Conservation (phyloP, 2,329 filamentous ascomycete species). For the Akanthomyces uredinophilus region DNA sequence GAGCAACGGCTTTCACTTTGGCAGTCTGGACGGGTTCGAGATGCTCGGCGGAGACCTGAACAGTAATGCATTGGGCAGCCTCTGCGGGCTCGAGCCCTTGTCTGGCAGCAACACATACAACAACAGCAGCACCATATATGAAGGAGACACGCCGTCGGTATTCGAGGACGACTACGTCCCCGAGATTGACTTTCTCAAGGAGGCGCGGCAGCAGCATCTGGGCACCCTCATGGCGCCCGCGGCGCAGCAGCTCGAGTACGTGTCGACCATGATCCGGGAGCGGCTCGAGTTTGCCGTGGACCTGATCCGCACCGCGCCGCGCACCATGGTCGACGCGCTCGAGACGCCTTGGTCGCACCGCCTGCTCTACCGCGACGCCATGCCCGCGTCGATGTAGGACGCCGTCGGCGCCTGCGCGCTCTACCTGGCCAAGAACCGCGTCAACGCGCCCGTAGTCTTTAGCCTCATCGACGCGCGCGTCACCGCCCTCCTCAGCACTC, state of each 20-base stretch:
- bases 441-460: slow-evolving; percentile 44
- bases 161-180: background rate
- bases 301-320: slow-evolving; percentile 44
- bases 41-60: slow-evolving; percentile 18
- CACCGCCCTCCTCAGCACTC: slow-evolving; percentile 35
- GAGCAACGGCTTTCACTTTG: slow-evolving; percentile 4
- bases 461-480: slow-evolving; percentile 42
- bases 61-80: slow-evolving; percentile 9
- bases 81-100: background rate
- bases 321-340: slow-evolving; percentile 43
- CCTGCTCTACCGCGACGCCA: slow-evolving; percentile 43
- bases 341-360: slow-evolving; percentile 50
- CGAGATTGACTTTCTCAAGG: background rate
- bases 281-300: slow-evolving; percentile 43
- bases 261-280: slow-evolving; percentile 24
- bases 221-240: slow-evolving; percentile 18
- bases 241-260: slow-evolving; percentile 19
- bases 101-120: background rate
- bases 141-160: background rate
- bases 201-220: background rate
- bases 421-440: slow-evolving; percentile 43
- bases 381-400: slow-evolving; percentile 50
- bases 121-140: background rate
- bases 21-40: slow-evolving; percentile 15
- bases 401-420: slow-evolving; percentile 49